Conservation (phyloP, 169 alveolate genomes). For the Plasmodium vivax region DNA sequence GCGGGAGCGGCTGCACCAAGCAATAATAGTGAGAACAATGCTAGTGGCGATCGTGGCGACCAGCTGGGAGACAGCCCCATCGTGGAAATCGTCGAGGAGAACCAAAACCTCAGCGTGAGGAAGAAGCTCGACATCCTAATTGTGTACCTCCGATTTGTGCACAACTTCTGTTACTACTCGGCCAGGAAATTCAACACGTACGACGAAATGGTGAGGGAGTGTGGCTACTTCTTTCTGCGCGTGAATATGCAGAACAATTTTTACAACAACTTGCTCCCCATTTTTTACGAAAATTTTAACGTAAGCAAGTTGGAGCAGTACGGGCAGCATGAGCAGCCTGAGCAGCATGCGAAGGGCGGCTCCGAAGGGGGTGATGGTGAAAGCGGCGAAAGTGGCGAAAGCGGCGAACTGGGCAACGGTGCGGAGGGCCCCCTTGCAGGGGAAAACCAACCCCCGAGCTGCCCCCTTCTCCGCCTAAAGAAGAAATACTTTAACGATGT, state of each 20-base stretch:
- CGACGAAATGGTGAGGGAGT: conserved; percentile 70
- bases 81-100: conserved; percentile 23
- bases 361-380: not conserved
- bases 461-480: not conserved
- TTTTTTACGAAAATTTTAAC: conserved; percentile 66
- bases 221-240: conserved; percentile 62
- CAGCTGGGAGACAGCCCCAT: conserved; percentile 33
- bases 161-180: conserved; percentile 66
- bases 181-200: conserved; percentile 68
- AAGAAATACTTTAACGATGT: not conserved
- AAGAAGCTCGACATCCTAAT: conserved; percentile 48
- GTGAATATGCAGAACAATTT: conserved; percentile 36
- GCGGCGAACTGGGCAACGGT: not conserved
- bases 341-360: too few species aligned
- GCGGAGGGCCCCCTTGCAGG: not conserved
- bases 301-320: conserved; percentile 1
- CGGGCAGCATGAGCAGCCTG: too few species aligned
- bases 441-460: not conserved
- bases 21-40: not conserved
- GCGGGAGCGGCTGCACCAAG: not conserved
- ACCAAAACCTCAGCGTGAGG: not conserved
- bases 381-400: not conserved
- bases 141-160: conserved; percentile 61
- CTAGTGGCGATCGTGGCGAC: not conserved
- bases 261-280: conserved; percentile 23